Base-by-base conservation (phyloP, 2,329 filamentous ascomycete genomes). In the Parafenestella ontariensis region DNA sequence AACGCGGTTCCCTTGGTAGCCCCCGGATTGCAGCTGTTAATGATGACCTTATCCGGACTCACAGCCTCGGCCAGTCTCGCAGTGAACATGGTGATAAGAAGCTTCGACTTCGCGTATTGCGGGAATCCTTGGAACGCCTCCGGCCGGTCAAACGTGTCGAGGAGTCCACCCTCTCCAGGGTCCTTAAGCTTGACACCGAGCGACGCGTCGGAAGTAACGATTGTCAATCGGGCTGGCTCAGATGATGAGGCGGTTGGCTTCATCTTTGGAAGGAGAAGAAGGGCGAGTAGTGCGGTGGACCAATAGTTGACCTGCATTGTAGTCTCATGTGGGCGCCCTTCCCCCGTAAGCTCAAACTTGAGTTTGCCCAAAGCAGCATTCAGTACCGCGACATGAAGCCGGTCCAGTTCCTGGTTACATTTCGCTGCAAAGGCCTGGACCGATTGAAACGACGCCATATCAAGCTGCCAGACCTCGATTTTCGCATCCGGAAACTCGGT, bases 251-350 rank as follows among this genome's bases (percentile, higher is more conserved):
- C 1, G 7, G 31, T n/a, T 34, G 31, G 31, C 31, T 34, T 34
- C 31, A 34, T 34, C 4, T n/a, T 54, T 5, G 70, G 70, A 11
- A 72, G 68, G 20, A 86, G 70, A 3, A 84, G 66, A 4, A 85
- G 47, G 0, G 77, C 80, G 6, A 87, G 66, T 5, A 85, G 70
- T 8, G 78, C 75, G 1, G 83, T 86, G 2, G 82, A 82, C 5
- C 86, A 69, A 4, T 79, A 75, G 61, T 86, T 85, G 54, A 85
- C 80, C 13, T 34, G 31, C 4, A 34, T 10, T 5, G 31, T 34
- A 4, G 15, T 17, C 31, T 34, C 31, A 5, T 15, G 31, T 5
- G 2, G 13, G 5, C 31, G 15, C 5, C 31, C 31, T n/a, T 34
- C 31, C 31, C 17, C 15, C 13, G 13, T 13, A n/a, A 13, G 31